Evolutionary conservation across 371 early-diverging fungal genomes (phyloP).

Genomic region (Synchytrium microbalum): DNA sequence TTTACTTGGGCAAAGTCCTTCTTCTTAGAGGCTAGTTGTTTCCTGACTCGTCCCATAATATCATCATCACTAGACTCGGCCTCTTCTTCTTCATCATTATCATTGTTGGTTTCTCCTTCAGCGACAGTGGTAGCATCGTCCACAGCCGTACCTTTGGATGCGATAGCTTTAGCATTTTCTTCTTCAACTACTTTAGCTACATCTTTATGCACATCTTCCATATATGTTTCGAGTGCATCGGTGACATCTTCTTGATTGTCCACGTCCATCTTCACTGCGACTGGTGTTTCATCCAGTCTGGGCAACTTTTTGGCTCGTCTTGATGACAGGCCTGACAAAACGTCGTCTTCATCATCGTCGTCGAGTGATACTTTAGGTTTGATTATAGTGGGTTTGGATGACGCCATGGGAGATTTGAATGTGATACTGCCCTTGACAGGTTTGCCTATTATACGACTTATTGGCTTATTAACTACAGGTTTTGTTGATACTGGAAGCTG

Average conservation of each 20-base stretch:
- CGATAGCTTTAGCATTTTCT: constrained; percentile 10
- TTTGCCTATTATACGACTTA: background rate
- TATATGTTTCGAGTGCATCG: constrained; percentile 78
- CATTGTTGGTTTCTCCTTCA: constrained; percentile 33
- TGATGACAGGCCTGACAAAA: constrained; percentile 1
- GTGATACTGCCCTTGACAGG: background rate
- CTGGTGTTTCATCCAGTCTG: background rate
- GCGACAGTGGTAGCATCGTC: background rate
- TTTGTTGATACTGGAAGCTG: background rate
- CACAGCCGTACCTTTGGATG: background rate
- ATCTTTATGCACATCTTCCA: constrained; percentile 72
- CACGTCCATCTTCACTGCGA: constrained; percentile 18
- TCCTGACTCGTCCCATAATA: constrained; percentile 58
- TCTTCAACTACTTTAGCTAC: constrained; percentile 57
- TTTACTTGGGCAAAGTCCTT: constrained; percentile 90
- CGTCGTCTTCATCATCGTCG: background rate
- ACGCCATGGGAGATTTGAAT: background rate
- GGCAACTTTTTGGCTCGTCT: constrained; percentile 3
- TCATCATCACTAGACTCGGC: constrained; percentile 47
- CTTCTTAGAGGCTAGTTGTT: constrained; percentile 73
- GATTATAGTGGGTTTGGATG: background rate
- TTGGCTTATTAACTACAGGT: constrained; percentile 1
- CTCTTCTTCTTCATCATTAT: constrained; percentile 28
- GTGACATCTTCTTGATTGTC: constrained; percentile 15
- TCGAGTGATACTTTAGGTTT: background rate